Base-by-base conservation (phyloP, 257 asterid species). In the Lantana camara region DNA sequence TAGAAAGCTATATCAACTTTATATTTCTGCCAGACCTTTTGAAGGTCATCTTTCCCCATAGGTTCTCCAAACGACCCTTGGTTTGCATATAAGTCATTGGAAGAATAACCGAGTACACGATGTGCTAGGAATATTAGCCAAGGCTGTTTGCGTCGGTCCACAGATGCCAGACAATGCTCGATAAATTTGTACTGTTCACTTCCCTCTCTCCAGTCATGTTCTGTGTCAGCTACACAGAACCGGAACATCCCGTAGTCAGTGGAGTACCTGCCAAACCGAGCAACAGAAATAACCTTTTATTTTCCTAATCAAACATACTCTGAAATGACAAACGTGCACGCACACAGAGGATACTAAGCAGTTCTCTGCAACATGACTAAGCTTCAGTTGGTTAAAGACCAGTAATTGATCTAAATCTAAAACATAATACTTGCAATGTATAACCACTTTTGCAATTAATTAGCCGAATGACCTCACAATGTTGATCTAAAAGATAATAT, bases 181-280 rank as follows among this genome's bases (percentile, higher is more conserved):
- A 91, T 82, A 82, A 91, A 91, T 22, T 80, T 74, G 21, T 83
- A 84, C 58, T 91, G 97, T n/a, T 91, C 91, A 0, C 79, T 79
- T 49, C 96, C 97, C 58, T 83, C 89, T 77, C 97, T 76, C 97
- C 97, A 90, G 44, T 90, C 95, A 19, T 83, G 96, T 66, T 90
- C 97, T 0, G 97, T 78, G 69, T 90, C 90, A 1, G 95, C 97
- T 69, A 90, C 51, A 64, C 97, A 87, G 81, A 90, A 90, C 49
- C 89, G 81, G 80, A 90, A 90, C 96, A 90, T 90, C 19, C 97
- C 97, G 70, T 85, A 90, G 73, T 90, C 97, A 0, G 96, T 83
- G 15, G 86, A 63, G 69, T 89, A 89, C 96, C 96, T 89, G 82
- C 7, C 5, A 44, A 34, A 13, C n/a, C 29, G 32, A 51, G 24